Evolutionary conservation across 192 early-diverging fungal species (phyloP).

Genomic region (Rhizoclosmatium sp.): DNA sequence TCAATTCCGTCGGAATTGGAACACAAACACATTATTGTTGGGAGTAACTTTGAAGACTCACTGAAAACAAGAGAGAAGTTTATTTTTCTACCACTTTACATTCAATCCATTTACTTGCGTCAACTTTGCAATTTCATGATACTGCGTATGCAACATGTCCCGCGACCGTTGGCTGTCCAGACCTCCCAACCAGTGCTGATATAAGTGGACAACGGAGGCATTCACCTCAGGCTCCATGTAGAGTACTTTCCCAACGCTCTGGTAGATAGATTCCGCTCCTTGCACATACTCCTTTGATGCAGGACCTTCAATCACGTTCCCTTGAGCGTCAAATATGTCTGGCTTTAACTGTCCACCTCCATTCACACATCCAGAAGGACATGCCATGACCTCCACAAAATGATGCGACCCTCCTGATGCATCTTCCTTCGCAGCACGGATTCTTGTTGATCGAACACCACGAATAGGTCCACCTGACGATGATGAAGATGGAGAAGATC

Average conservation of each 20-base stretch:
- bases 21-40: not conserved
- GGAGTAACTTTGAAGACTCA: too few relatives aligned
- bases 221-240: constrained; percentile 71
- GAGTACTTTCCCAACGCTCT: constrained; percentile 45
- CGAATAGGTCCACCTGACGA: constrained; percentile 23
- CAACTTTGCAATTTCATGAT: constrained; percentile 78
- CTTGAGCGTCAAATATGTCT: constrained; percentile 16
- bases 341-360: constrained; percentile 94
- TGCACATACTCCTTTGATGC: constrained; percentile 80
- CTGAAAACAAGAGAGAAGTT: not conserved
- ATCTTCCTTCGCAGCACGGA: not conserved
- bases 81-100: constrained; percentile 22
- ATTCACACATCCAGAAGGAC: constrained; percentile 96
- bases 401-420: constrained; percentile 61
- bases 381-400: constrained; percentile 97
- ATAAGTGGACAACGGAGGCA: constrained; percentile 64
- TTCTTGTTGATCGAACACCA: constrained; percentile 15
- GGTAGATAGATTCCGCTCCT: constrained; percentile 74
- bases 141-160: constrained; percentile 80
- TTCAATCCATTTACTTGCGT: constrained; percentile 28
- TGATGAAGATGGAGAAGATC: not conserved
- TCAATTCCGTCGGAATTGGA: not conserved
- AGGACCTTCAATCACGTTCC: constrained; percentile 20
- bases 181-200: constrained; percentile 87
- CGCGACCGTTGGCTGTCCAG: constrained; percentile 66